Percentiles rank a stretch among this genome's conserved stretches.
Evolutionary conservation across 73 alveolate genomes (phyloP).

Genomic region (Tetrahymena thermophila): DNA sequence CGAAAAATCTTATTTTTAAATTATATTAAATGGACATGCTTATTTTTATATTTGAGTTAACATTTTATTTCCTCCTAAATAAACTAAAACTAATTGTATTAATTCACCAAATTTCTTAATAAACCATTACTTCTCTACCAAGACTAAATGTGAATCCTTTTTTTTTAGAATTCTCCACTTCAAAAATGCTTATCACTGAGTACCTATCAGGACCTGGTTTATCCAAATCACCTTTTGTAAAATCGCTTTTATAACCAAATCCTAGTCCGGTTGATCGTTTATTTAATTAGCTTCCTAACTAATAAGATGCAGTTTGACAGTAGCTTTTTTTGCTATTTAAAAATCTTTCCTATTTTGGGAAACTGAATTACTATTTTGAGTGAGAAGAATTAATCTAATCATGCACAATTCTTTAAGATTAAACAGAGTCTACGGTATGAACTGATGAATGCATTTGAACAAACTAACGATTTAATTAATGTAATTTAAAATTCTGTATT

Average conservation of each 20-base stretch:
- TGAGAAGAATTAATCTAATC: neutral
- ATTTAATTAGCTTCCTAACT: neutral
- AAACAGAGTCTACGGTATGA: neutral
- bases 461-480: neutral
- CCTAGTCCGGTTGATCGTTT: neutral
- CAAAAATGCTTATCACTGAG: neutral
- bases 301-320: neutral
- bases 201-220: neutral
- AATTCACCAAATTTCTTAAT: neutral
- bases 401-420: neutral
- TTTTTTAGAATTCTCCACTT: neutral
- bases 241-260: neutral
- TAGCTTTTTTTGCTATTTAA: neutral
- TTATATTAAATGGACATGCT: no score
- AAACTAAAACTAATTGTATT: neutral
- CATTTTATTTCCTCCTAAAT: no score
- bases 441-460: neutral
- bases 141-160: neutral
- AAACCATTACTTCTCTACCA: neutral
- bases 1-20: no score
- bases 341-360: neutral
- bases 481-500: neutral
- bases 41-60: no score
- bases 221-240: neutral
- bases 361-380: neutral